A percentile compares a stretch with the other conserved stretches of the same genome.
Evolutionary conservation across 345 rosid genomes (phyloP).

Genomic region (Leavenworthia alabamica): DNA sequence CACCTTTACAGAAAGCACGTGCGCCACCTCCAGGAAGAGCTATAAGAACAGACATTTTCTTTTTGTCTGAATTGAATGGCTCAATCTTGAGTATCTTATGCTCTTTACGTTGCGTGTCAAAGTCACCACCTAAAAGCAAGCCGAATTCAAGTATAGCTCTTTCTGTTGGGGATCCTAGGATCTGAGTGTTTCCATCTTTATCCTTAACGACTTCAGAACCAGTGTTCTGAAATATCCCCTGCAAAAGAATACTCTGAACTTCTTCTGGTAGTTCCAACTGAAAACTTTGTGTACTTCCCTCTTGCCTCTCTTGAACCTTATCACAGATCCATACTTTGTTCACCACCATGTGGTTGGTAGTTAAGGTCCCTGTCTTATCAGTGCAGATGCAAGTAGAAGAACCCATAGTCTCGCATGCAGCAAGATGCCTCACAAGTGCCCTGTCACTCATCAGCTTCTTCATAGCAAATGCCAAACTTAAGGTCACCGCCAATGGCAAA

Average conservation of each 20-base stretch:
- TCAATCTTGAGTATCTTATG: slow-evolving; percentile 56
- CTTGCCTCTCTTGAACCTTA: slow-evolving; percentile 24
- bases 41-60: slow-evolving; percentile 62
- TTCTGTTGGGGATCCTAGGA: slow-evolving; percentile 72
- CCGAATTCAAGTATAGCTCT: slow-evolving; percentile 65
- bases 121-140: slow-evolving; percentile 57
- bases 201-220: slow-evolving; percentile 59
- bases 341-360: slow-evolving; percentile 61
- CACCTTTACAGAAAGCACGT: slow-evolving; percentile 66
- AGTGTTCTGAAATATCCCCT: slow-evolving; percentile 70
- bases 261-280: slow-evolving; percentile 36
- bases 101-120: slow-evolving; percentile 38
- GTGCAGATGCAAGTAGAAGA: slow-evolving; percentile 68
- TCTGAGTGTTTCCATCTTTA: slow-evolving; percentile 48
- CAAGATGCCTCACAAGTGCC: slow-evolving; percentile 66
- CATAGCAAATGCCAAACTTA: slow-evolving; percentile 81
- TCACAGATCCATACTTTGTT: slow-evolving; percentile 50
- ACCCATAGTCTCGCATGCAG: slow-evolving; percentile 82
- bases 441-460: slow-evolving; percentile 64
- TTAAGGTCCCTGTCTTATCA: slow-evolving; percentile 70
- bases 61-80: slow-evolving; percentile 73
- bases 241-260: slow-evolving; percentile 40
- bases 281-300: slow-evolving; percentile 21
- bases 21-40: slow-evolving; percentile 41
- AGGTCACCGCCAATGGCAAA: slow-evolving; percentile 66